Percentiles rank a stretch among this genome's conserved stretches.
Conservation (phyloP, 2,329 filamentous ascomycete species). For the Hypoxylon sp. region DNA sequence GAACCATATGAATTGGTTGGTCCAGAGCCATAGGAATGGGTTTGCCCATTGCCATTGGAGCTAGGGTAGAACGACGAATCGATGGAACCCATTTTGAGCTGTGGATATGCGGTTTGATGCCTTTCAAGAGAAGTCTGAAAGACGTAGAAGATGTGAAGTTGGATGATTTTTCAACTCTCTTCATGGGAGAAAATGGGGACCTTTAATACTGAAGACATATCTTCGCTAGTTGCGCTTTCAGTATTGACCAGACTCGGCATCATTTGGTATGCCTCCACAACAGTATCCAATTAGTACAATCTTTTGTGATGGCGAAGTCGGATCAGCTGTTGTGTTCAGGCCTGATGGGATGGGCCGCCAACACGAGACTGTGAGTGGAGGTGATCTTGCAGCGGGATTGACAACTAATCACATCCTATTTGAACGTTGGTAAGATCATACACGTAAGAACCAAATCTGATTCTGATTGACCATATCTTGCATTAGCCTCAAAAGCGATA, state of each 20-base stretch:
- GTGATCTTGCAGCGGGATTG: constrained; percentile 34
- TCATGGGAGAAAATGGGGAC: constrained; percentile 11
- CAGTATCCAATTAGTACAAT: constrained; percentile 25
- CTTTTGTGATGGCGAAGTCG: constrained; percentile 29
- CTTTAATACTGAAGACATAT: constrained; percentile 23
- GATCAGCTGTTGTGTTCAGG: constrained; percentile 30
- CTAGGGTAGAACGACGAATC: constrained; percentile 58
- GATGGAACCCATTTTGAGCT: constrained; percentile 60
- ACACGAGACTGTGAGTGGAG: constrained; percentile 27
- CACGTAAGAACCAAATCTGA: constrained; percentile 33
- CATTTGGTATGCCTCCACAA: constrained; percentile 20
- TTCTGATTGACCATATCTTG: constrained; percentile 26
- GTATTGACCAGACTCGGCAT: constrained; percentile 6
- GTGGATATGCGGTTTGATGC: constrained; percentile 2
- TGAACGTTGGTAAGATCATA: constrained; percentile 24
- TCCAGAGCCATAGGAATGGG: not conserved
- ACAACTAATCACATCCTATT: constrained; percentile 31
- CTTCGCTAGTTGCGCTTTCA: constrained; percentile 20
- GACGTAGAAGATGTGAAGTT: constrained; percentile 21
- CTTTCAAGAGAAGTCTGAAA: constrained; percentile 1
- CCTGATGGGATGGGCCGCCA: constrained; percentile 26
- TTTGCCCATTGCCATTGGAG: constrained; percentile 57
- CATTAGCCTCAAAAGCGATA: constrained; percentile 24
- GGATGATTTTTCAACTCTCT: constrained; percentile 19
- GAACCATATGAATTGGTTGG: not conserved